A percentile compares a stretch with the other conserved stretches of the same genome.
Evolutionary conservation across 768 basidiomycete genomes (phyloP).

Genomic region (Ramaria sp.): DNA sequence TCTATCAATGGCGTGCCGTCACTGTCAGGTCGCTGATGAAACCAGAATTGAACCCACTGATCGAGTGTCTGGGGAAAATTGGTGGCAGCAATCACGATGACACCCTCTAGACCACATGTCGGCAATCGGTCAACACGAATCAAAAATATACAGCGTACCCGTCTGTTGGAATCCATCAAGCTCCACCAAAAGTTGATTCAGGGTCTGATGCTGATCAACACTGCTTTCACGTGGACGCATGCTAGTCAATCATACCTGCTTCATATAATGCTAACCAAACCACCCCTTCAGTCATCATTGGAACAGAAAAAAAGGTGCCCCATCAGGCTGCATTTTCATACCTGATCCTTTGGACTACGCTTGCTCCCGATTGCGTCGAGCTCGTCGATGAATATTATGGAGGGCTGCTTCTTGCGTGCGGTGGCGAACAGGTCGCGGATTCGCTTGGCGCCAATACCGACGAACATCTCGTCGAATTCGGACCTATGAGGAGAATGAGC

Average conservation of each 20-base stretch:
- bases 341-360: constrained; percentile 68
- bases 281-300: background rate
- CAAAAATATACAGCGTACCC: constrained; percentile 11
- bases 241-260: constrained; percentile 35
- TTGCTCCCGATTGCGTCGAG: constrained; percentile 90
- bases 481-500: constrained; percentile 35
- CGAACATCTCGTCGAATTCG: constrained; percentile 98
- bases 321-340: constrained; percentile 20
- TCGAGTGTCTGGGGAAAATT: constrained; percentile 96
- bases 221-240: background rate
- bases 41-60: constrained; percentile 41
- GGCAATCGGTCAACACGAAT: background rate
- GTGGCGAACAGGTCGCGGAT: constrained; percentile 91
- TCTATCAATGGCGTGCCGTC: constrained; percentile 27
- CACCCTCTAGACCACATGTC: constrained; percentile 46
- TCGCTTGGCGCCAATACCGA: constrained; percentile 89
- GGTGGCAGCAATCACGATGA: constrained; percentile 95
- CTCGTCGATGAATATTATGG: constrained; percentile 98
- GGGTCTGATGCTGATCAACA: constrained; percentile 30
- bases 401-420: constrained; percentile 88
- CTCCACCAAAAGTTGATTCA: constrained; percentile 94
- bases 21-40: constrained; percentile 8
- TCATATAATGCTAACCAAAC: constrained; percentile 53
- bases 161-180: constrained; percentile 93
- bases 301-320: constrained; percentile 22